Base-by-base conservation (phyloP, 2,329 filamentous ascomycete genomes). In the Pestalotiopsis sp. region DNA sequence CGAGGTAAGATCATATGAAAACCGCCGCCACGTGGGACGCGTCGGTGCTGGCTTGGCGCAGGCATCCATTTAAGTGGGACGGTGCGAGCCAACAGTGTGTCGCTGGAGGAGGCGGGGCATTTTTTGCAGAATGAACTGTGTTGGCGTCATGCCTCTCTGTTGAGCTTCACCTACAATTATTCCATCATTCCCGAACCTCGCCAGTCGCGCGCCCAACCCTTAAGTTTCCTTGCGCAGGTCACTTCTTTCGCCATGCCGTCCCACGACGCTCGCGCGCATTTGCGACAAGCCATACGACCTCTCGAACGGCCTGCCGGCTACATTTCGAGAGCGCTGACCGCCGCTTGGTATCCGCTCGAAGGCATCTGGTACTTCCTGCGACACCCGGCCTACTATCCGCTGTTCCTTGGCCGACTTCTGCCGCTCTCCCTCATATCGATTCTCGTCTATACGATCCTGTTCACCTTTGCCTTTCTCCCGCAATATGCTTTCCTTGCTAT, bases 401-500 rank as follows among this genome's bases (percentile, higher is more conserved):
- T 98, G 1, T 92, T 97, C 72, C 84, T 89, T 68, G 86, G 92
- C 27, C 90, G 95, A 17, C 84, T 99, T 2, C 81, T 98, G 0
- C 95, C 95, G 0, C 86, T 97, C 36, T 88, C 93, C 2, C 83
- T 98, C 14, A 91, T 98, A 13, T 97, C 95, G 0, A 83, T 91
- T 14, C 89, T 96, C 67, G 92, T 98, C 14, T 93, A 97, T 71
- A 83, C 91, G n/a, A 84, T 97, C 23, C 89, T 98, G 23, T 98
- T 98, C 80, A 85, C 93, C 13, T 97, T 96, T 80, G 86, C 93
- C 0, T 98, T 97, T 74, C 82, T 98, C 2, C 95, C 95, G 0
- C 93, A 98, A 78, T 94, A 94, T 68, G 93, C 93, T 1, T 93
- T 99, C 75, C 87, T 99, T 25, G 91, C 92, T 17, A 89, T 98